Percentiles rank a stretch among this genome's conserved stretches.
These are phyloP conservation scores for Fragilaria crotonensis DNA, from an alignment of 108 stramenopile species.

Conservation along the genomic window DNA sequence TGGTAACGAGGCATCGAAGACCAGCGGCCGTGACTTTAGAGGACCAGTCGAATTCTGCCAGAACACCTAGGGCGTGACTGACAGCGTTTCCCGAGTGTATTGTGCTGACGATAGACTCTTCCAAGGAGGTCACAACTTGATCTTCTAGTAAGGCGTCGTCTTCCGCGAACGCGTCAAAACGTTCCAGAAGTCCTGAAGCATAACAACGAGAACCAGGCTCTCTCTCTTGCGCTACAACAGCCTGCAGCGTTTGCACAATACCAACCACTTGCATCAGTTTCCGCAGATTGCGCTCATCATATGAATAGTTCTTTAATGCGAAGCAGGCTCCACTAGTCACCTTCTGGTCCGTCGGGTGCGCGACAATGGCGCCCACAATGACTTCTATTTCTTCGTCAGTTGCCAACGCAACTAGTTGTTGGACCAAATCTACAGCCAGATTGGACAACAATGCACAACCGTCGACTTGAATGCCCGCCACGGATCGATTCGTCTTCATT, in stretches of 20 bases:
- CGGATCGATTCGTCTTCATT: background rate
- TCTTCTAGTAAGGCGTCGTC: background rate
- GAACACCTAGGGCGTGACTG: background rate
- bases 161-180: background rate
- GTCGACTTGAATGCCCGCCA: background rate
- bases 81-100: background rate
- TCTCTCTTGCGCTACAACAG: background rate
- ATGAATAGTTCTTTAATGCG: background rate
- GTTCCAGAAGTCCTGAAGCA: background rate
- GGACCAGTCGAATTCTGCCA: background rate
- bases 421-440: background rate
- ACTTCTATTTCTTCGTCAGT: background rate
- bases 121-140: background rate
- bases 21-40: background rate
- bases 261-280: background rate
- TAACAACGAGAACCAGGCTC: no score
- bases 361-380: background rate
- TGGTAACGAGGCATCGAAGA: background rate
- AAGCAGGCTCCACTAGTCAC: background rate
- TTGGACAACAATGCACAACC: background rate
- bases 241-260: background rate
- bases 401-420: background rate
- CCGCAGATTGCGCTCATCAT: background rate
- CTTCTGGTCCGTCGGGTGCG: background rate
- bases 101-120: background rate